These are phyloP conservation scores for Avena eriantha DNA, from an alignment of 176 grass and related monocot genomes.

Conservation along the genomic window DNA sequence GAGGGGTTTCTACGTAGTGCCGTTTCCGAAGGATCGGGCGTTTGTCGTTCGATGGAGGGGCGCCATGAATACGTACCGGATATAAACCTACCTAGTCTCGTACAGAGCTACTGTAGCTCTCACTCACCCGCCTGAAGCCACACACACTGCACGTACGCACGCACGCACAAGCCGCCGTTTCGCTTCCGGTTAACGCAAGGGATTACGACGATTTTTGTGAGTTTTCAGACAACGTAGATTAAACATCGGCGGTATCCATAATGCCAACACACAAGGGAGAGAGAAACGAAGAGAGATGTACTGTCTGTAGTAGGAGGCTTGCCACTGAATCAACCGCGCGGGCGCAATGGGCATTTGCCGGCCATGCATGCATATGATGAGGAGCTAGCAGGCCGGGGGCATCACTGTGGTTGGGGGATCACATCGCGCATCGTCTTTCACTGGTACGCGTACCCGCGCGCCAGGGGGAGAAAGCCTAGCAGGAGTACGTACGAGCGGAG, in stretches of 20 bases:
- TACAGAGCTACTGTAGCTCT: neutral
- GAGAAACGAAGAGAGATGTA: no score
- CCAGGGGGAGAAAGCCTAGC: no score
- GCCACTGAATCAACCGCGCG: neutral
- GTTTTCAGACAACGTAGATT: no score
- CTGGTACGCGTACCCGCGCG: neutral
- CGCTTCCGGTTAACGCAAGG: constrained; percentile 31
- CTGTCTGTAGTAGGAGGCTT: neutral
- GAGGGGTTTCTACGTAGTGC: constrained; percentile 55
- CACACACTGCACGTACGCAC: constrained; percentile 1
- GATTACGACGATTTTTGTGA: neutral
- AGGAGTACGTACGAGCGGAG: neutral
- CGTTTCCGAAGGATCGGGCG: constrained; percentile 30
- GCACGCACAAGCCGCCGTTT: neutral
- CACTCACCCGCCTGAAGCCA: neutral
- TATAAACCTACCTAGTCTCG: neutral
- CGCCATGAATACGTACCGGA: constrained; percentile 39
- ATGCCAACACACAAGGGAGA: no score
- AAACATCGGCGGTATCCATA: no score
- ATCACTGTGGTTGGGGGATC: constrained; percentile 30
- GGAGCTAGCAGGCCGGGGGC: neutral
- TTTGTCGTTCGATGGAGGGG: constrained; percentile 33
- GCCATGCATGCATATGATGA: neutral
- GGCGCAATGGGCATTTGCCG: neutral
- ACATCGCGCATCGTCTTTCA: constrained; percentile 33